These are phyloP conservation scores for Arthrobotrys iridis DNA, from an alignment of 2,329 filamentous ascomycete species.

Conservation along the genomic window DNA sequence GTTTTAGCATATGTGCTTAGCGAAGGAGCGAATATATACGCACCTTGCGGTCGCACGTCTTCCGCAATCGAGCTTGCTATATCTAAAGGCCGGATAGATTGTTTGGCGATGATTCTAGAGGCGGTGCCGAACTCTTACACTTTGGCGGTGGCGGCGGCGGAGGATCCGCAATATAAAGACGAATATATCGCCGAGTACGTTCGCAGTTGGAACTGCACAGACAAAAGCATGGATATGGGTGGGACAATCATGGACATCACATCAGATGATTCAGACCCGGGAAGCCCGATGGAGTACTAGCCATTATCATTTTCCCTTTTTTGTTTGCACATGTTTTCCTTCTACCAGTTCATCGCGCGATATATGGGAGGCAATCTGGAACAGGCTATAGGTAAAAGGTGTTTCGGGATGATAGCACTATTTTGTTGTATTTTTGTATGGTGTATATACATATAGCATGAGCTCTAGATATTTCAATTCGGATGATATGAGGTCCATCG, in stretches of 20 bases:
- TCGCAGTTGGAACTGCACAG: background rate
- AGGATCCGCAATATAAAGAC: background rate
- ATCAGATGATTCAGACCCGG: background rate
- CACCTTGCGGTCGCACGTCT: background rate
- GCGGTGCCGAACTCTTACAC: background rate
- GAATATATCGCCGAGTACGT: background rate
- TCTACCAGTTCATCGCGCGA: too few species aligned
- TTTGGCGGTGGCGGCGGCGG: background rate
- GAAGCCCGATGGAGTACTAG: too few species aligned
- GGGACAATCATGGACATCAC: background rate
- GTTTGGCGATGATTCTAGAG: background rate
- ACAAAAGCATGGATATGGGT: background rate
- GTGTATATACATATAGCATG: too few species aligned
- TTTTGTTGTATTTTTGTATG: too few species aligned
- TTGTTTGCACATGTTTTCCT: too few species aligned
- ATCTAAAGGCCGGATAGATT: background rate
- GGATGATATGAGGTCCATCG: background rate
- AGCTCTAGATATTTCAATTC: too few species aligned
- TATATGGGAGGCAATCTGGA: too few species aligned
- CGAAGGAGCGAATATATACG: conserved; percentile 5
- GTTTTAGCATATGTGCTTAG: background rate
- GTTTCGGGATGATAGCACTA: too few species aligned
- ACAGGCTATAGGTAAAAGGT: too few species aligned
- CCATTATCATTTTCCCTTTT: too few species aligned
- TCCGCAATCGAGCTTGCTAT: background rate